A percentile compares a stretch with the other conserved stretches of the same genome.
These are phyloP conservation scores for Acacia confusa DNA, from an alignment of 306 rosid species.

Conservation along the genomic window DNA sequence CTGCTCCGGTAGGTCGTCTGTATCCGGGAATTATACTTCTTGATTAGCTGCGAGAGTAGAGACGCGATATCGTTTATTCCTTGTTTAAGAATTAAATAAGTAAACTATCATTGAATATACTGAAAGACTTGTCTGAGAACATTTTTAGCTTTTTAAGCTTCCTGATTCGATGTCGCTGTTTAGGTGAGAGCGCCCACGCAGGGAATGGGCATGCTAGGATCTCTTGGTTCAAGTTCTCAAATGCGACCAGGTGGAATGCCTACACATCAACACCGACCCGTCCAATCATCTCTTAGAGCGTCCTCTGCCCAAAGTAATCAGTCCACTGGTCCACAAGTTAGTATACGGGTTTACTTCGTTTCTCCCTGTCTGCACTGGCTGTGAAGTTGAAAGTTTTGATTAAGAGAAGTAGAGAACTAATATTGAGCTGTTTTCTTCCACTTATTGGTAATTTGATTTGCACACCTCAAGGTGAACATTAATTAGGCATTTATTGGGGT, in stretches of 20 bases:
- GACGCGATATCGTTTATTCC: not conserved
- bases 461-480: not conserved
- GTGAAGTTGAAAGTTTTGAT: slow-evolving; percentile 13
- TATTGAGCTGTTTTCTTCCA: not conserved
- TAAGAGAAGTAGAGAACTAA: not conserved
- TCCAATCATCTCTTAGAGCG: slow-evolving; percentile 74
- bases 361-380: not conserved
- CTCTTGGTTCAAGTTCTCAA: slow-evolving; percentile 70
- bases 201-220: slow-evolving; percentile 85
- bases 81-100: not conserved
- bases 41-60: not conserved
- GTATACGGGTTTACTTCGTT: slow-evolving; percentile 35
- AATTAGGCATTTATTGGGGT: not conserved
- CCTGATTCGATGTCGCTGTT: slow-evolving; percentile 25
- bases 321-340: slow-evolving; percentile 74
- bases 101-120: not conserved
- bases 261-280: slow-evolving; percentile 68
- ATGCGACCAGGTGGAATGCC: slow-evolving; percentile 70
- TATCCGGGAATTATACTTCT: not conserved
- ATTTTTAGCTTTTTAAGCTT: not conserved
- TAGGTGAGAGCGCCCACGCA: slow-evolving; percentile 70
- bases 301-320: slow-evolving; percentile 55
- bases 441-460: not conserved
- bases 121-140: not conserved
- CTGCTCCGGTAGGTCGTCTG: slow-evolving; percentile 55